Conservation (phyloP, 495 filamentous ascomycete species). For the Penicillium antarcticum region DNA sequence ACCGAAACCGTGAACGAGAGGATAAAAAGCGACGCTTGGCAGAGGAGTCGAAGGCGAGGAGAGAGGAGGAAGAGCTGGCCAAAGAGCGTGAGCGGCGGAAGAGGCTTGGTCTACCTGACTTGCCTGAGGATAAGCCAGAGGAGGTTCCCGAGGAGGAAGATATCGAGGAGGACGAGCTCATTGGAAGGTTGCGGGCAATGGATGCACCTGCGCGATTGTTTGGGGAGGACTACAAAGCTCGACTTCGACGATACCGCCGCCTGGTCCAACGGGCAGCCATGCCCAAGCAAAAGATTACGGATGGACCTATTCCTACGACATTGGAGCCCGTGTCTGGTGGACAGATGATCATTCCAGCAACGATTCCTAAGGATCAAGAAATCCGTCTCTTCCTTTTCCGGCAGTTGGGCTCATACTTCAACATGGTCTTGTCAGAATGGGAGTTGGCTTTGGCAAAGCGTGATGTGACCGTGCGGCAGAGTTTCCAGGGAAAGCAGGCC, state of each 20-base stretch:
- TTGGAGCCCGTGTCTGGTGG: constrained; percentile 72
- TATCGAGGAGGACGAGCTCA: constrained; percentile 69
- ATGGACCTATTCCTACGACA: constrained; percentile 66
- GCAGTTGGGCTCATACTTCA: constrained; percentile 90
- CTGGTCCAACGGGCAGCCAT: constrained; percentile 46
- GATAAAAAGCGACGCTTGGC: constrained; percentile 77
- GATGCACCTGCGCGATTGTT: constrained; percentile 75
- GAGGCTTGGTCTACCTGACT: constrained; percentile 66
- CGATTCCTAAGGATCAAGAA: constrained; percentile 54
- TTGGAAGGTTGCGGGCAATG: constrained; percentile 62
- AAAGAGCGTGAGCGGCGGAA: constrained; percentile 54
- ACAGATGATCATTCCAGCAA: constrained; percentile 77
- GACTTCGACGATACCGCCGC: constrained; percentile 65
- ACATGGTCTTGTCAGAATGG: constrained; percentile 89
- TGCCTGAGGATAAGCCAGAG: constrained; percentile 46
- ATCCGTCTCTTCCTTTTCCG: constrained; percentile 68
- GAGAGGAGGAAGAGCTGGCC: constrained; percentile 67
- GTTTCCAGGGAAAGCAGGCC: constrained; percentile 73
- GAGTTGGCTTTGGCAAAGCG: constrained; percentile 70
- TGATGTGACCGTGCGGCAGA: constrained; percentile 59
- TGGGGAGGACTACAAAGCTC: constrained; percentile 71
- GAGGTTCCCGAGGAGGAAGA: constrained; percentile 54
- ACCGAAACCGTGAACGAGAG: constrained; percentile 63
- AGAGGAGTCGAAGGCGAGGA: constrained; percentile 65
- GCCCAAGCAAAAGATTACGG: constrained; percentile 50